A percentile compares a stretch with the other conserved stretches of the same genome.
Conservation (phyloP, 768 basidiomycete species). For the Sistotremastrum suecicum region DNA sequence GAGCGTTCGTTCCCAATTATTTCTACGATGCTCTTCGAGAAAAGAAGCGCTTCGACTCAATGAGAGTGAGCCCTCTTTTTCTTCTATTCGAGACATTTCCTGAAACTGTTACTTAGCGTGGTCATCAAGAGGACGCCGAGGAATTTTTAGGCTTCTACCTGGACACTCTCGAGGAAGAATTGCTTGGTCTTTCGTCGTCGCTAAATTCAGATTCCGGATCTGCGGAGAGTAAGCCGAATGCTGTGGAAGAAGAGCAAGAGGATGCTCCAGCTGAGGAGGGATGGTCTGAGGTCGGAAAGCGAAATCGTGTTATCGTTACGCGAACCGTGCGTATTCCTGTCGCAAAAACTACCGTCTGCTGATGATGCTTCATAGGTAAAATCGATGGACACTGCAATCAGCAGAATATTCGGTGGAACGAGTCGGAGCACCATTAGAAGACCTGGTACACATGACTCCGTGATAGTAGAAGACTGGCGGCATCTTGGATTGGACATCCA, state of each 20-base stretch:
- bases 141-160: constrained; percentile 98
- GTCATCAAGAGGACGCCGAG: constrained; percentile 96
- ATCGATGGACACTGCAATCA: constrained; percentile 73
- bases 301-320: constrained; percentile 67
- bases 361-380: constrained; percentile 38
- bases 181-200: constrained; percentile 50
- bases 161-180: constrained; percentile 87
- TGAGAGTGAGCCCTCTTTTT: constrained; percentile 48
- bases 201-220: constrained; percentile 26
- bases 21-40: constrained; percentile 90
- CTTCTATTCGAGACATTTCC: not conserved
- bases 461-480: constrained; percentile 85
- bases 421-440: constrained; percentile 73
- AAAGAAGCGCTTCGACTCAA: constrained; percentile 85
- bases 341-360: constrained; percentile 1
- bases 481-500: constrained; percentile 83
- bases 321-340: constrained; percentile 43
- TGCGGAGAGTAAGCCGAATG: constrained; percentile 10
- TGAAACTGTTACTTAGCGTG: constrained; percentile 34
- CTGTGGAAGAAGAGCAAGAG: constrained; percentile 32
- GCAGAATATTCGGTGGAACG: constrained; percentile 86
- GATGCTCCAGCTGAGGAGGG: constrained; percentile 42
- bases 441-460: constrained; percentile 74
- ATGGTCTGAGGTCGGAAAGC: constrained; percentile 90
- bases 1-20: constrained; percentile 66